Percentiles rank a stretch among this genome's conserved stretches.
Conservation (phyloP, 805 yeast species). For the Barnettozyma salicaria region DNA sequence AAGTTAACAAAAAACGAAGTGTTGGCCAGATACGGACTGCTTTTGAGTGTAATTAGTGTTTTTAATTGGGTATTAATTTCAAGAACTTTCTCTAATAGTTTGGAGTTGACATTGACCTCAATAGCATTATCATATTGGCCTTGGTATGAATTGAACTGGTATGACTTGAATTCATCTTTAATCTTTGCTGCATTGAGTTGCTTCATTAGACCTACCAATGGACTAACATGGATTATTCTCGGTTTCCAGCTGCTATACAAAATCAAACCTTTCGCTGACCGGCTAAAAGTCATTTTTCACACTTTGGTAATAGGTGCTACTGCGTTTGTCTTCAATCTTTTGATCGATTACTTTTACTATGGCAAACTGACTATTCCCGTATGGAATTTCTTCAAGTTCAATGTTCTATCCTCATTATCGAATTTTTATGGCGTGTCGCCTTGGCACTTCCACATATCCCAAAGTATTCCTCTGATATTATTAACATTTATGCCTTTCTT, state of each 20-base stretch:
- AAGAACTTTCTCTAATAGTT: constrained; percentile 78
- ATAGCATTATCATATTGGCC: constrained; percentile 71
- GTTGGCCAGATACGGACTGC: constrained; percentile 38
- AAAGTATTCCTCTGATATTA: constrained; percentile 74
- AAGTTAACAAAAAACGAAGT: constrained; percentile 28
- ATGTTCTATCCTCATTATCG: constrained; percentile 65
- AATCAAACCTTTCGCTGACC: constrained; percentile 9
- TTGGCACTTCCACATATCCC: constrained; percentile 76
- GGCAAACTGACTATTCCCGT: constrained; percentile 53
- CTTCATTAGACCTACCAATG: constrained; percentile 80
- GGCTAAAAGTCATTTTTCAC: constrained; percentile 18
- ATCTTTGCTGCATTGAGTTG: constrained; percentile 55
- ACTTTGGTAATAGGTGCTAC: constrained; percentile 20
- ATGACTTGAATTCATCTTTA: constrained; percentile 33
- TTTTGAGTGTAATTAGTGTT: constrained; percentile 52
- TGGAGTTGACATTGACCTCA: constrained; percentile 69
- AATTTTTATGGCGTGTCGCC: constrained; percentile 82
- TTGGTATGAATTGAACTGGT: constrained; percentile 35
- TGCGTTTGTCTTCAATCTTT: constrained; percentile 33
- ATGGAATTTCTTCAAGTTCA: constrained; percentile 67
- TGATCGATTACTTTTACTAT: constrained; percentile 59
- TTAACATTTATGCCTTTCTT: constrained; percentile 63
- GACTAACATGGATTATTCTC: constrained; percentile 62
- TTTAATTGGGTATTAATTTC: constrained; percentile 81
- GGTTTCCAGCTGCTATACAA: constrained; percentile 33